Evolutionary conservation across 2,329 filamentous ascomycete species (phyloP), one percentile per base, ranked within the genome.

Genomic region (Fulvia fulva): DNA sequence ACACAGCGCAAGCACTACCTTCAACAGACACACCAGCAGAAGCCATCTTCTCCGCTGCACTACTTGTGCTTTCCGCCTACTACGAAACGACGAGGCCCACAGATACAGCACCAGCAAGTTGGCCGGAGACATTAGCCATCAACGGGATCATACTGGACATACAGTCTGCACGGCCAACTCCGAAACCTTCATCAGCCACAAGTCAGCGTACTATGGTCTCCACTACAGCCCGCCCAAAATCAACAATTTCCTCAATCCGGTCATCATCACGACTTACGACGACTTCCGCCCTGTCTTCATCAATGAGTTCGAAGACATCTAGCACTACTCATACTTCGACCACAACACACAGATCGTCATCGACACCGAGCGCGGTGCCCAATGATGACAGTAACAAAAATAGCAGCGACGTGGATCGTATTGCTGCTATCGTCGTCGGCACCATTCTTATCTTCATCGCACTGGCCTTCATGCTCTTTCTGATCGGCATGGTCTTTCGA

Each of bases 51-150:
- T 34, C 55, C 7, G 55, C 55, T 7, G 55, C 55, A 3, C 25
- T 46, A 16, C 23, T 34, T 2, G 21, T 57, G n/a, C 46, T 44
- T 5, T 45, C 55, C 5, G n/a, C 25, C 8, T 51, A 57, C 19
- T 53, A 53, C 30, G 46, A 41, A 11, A 25, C 51, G 3, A 53
- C 51, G 9, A 53, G n/a, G 21, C 34, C 32, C 3, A 37, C 37
- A 28, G 25, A 44, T 2, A 21, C 34, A 26, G 41, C 41, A 37
- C 22, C 43, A 21, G 43, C 23, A 30, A 23, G 23, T 37, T 55
- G 44, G 47, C 47, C 55, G 12, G 5, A 52, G n/a, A 57, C 47
- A 21, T 19, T 57, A 14, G 55, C 51, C 5, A 52, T 57, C n/a
- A 51, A 51, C 47, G 55, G 55, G 9, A 23, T 46, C 12, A 52